Evolutionary conservation across 495 filamentous ascomycete genomes (phyloP).

Genomic region (Hypoxylon fuscum): DNA sequence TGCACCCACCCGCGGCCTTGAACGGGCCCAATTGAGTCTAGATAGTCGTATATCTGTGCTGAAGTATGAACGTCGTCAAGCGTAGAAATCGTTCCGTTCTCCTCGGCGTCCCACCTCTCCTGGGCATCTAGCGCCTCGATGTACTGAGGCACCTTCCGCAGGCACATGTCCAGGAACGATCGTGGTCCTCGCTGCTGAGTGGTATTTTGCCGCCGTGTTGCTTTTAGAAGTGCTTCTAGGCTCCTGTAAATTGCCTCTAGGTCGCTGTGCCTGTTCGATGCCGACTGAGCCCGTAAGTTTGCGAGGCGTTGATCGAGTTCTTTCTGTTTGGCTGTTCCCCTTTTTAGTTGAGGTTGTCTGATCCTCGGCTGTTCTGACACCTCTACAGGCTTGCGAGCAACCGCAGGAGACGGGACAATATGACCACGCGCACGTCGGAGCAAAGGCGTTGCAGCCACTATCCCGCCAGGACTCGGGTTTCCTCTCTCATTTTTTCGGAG

Average conservation of each 20-base stretch:
- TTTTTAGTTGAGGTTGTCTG: constrained; percentile 20
- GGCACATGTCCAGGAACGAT: constrained; percentile 72
- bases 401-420: constrained; percentile 23
- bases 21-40: constrained; percentile 67
- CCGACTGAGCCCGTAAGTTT: constrained; percentile 18
- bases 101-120: constrained; percentile 59
- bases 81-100: constrained; percentile 54
- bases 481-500: constrained; percentile 1
- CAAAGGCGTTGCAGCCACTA: constrained; percentile 40
- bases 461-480: constrained; percentile 28
- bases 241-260: constrained; percentile 57
- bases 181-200: constrained; percentile 51
- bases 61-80: constrained; percentile 50
- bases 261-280: constrained; percentile 26
- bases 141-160: constrained; percentile 69
- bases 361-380: constrained; percentile 1
- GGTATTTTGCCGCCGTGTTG: constrained; percentile 46
- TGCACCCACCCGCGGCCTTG: constrained; percentile 67
- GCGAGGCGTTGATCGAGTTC: constrained; percentile 34
- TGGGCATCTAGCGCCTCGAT: constrained; percentile 67
- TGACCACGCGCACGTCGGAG: constrained; percentile 39
- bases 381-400: not conserved
- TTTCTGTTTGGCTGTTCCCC: constrained; percentile 16
- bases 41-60: constrained; percentile 68
- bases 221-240: constrained; percentile 57